Base-by-base conservation (phyloP, 208 protist species). In the Trypanosoma scelopori region DNA sequence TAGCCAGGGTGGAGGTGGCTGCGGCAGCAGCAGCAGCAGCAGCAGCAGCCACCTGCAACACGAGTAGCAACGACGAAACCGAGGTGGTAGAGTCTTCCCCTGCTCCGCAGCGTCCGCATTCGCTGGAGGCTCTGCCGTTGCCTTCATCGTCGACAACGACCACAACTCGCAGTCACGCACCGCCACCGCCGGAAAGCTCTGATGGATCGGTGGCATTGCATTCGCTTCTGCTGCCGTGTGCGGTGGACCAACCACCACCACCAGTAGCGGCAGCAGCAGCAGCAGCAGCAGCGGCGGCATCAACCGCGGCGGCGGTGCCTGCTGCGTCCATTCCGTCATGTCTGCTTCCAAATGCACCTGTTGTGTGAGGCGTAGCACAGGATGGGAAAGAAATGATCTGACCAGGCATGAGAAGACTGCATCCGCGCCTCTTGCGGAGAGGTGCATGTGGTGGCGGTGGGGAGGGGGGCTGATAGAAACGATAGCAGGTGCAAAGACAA, bases 1-100 rank as follows among this genome's bases (percentile, higher is more conserved):
- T 94, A 22, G 59, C 82, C 35, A 76, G 74, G 23, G 85, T 79
- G 28, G 88, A 92, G 78, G 45, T 50, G 20, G 73, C 74, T 11
- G 77, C 73, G 0, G 32, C n/a, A 4, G 56, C 45, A 5, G 28
- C 20, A 12, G 39, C 18, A 18, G 18, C 25, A 11, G 25, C 48
- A 41, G 27, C 28, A 18, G 39, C 32, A 52, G 45, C 46, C 23
- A 35, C 22, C 12, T 25, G 25, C 48, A 11, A 13, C 37, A 16
- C 13, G 18, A 13, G 16, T 41, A 30, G n/a, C 16, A 50, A 51
- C 42, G 51, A 51, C 4, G 32, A 27, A 3, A 42, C 23, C 3
- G 41, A 30, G 15, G 39, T 43, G 27, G 45, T 59, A 45, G 64
- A 69, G 64, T 53, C 64, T 6, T 69, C 64, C 18, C 64, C 64